Percentiles rank a stretch among this genome's conserved stretches.
Evolutionary conservation across 2,329 filamentous ascomycete genomes (phyloP).

Genomic region (Podosphaera xanthii): DNA sequence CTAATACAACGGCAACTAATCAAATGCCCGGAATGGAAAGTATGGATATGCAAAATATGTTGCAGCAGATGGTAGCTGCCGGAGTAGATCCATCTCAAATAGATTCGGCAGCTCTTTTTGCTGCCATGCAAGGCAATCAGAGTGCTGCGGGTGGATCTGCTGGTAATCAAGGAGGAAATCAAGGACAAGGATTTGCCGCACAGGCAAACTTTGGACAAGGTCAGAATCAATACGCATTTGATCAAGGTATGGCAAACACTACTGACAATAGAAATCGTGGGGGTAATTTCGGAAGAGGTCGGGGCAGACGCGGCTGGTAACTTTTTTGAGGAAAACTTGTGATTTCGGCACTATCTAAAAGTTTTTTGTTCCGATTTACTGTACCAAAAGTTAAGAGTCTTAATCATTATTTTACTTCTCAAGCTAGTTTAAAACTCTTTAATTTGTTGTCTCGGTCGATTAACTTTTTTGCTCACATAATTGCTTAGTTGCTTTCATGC

Average conservation of each 20-base stretch:
- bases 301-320: conserved; percentile 12
- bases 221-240: conserved; percentile 15
- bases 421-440: background rate
- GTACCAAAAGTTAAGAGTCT: background rate
- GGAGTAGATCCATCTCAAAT: conserved; percentile 45
- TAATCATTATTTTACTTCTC: background rate
- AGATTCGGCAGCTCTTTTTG: conserved; percentile 40
- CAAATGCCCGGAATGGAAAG: conserved; percentile 35
- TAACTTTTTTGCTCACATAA: background rate
- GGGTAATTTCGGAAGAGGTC: conserved; percentile 15
- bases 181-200: conserved; percentile 25
- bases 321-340: background rate
- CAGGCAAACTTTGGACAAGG: conserved; percentile 24
- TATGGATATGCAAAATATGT: conserved; percentile 47
- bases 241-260: conserved; percentile 12
- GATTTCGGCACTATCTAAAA: background rate
- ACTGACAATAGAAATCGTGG: conserved; percentile 12
- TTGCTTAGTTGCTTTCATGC: background rate
- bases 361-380: background rate
- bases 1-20: conserved; percentile 16
- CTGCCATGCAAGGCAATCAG: conserved; percentile 27
- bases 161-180: conserved; percentile 26
- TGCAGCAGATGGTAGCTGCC: conserved; percentile 45
- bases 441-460: background rate
- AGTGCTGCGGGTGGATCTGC: conserved; percentile 20